Evolutionary conservation across 805 yeast genomes (phyloP).

Genomic region (Helenozyma rhizophorensis): DNA sequence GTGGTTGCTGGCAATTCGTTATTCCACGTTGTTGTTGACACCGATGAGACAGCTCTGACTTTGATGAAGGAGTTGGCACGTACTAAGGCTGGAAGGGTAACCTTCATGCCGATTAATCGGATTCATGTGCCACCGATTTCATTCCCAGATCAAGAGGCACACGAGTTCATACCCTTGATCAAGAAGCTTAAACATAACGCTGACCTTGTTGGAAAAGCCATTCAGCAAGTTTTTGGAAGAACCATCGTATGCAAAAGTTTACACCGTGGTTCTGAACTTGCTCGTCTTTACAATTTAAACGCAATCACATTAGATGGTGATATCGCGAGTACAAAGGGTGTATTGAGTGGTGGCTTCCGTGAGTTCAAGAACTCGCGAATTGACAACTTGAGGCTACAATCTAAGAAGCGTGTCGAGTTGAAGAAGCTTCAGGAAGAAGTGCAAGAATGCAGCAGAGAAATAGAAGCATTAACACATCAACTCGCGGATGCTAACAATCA

Average conservation of each 20-base stretch:
- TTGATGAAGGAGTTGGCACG: slow-evolving; percentile 73
- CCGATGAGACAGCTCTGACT: slow-evolving; percentile 74
- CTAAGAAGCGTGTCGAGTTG: slow-evolving; percentile 45
- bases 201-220: slow-evolving; percentile 55
- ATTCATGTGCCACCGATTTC: slow-evolving; percentile 37
- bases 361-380: slow-evolving; percentile 64
- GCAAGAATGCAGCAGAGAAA: slow-evolving; percentile 29
- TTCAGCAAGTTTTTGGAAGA: slow-evolving; percentile 75
- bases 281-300: slow-evolving; percentile 55
- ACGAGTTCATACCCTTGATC: slow-evolving; percentile 71
- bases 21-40: slow-evolving; percentile 86
- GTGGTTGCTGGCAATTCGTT: slow-evolving; percentile 83
- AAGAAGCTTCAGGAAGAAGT: slow-evolving; percentile 32
- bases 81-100: slow-evolving; percentile 75
- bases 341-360: slow-evolving; percentile 82
- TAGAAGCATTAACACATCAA: slow-evolving; percentile 45
- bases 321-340: slow-evolving; percentile 78
- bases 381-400: slow-evolving; percentile 59
- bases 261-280: slow-evolving; percentile 61
- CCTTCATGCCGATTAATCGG: slow-evolving; percentile 86
- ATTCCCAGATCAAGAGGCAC: slow-evolving; percentile 56
- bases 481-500: slow-evolving; percentile 49
- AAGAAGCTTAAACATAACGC: slow-evolving; percentile 62
- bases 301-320: slow-evolving; percentile 94
- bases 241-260: slow-evolving; percentile 73